phyloP scores from a whole-genome alignment of 108 stramenopile genomes.

The Cylindrotheca closterium region DNA sequence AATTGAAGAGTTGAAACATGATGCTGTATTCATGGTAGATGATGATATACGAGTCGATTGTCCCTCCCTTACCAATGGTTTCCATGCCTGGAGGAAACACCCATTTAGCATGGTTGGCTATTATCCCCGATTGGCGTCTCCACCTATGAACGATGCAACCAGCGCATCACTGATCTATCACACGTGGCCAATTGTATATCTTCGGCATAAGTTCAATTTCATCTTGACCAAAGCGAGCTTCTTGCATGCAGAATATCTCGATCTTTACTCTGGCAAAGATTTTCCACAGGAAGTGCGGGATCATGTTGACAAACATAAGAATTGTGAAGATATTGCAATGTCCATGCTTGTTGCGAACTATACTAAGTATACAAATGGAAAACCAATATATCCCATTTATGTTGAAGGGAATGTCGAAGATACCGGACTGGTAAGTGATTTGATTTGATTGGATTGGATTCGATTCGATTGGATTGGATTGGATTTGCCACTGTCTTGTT shows the following conservation, averaged over 20 bases:
- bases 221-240: conserved; percentile 66
- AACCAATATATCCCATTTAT: conserved; percentile 37
- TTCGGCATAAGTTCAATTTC: conserved; percentile 42
- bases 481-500: too few species aligned
- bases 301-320: conserved; percentile 61
- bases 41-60: conserved; percentile 61
- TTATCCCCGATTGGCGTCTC: conserved; percentile 51
- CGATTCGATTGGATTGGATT: too few species aligned
- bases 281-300: conserved; percentile 52
- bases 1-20: conserved; percentile 30
- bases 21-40: conserved; percentile 67
- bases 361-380: conserved; percentile 9
- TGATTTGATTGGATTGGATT: too few species aligned
- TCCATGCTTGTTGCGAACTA: conserved; percentile 56
- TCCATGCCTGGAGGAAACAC: conserved; percentile 38
- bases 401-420: conserved; percentile 52
- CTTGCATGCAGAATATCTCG: conserved; percentile 49
- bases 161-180: conserved; percentile 30
- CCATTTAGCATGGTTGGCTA: conserved; percentile 62
- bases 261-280: conserved; percentile 31
- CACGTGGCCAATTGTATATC: conserved; percentile 50
- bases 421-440: conserved; percentile 25
- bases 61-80: conserved; percentile 33
- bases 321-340: conserved; percentile 75
- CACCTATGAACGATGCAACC: conserved; percentile 5